Percentiles rank a stretch among this genome's conserved stretches.
These are phyloP conservation scores for Mycocentrospora acerina DNA, from an alignment of 2,329 filamentous ascomycete genomes.

Conservation along the genomic window DNA sequence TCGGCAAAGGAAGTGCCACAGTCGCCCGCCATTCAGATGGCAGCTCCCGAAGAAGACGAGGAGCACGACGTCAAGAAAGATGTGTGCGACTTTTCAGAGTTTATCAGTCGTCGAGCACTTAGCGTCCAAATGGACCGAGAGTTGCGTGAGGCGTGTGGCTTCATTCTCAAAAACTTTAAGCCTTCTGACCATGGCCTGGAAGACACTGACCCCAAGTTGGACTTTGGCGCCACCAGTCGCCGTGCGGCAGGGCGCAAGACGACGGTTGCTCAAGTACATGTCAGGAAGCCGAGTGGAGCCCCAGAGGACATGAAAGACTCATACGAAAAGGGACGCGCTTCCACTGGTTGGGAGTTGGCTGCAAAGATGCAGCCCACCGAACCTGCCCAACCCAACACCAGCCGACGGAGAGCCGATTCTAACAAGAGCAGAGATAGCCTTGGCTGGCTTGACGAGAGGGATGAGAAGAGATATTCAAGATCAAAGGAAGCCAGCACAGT, in stretches of 20 bases:
- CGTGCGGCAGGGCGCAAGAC: slow-evolving; percentile 15
- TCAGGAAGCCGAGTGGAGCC: slow-evolving; percentile 32
- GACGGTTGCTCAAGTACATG: slow-evolving; percentile 23
- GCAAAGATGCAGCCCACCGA: slow-evolving; percentile 16
- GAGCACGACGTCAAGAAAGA: slow-evolving; percentile 34
- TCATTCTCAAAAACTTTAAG: slow-evolving; percentile 46
- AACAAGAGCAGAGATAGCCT: slow-evolving; percentile 6
- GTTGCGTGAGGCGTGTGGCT: slow-evolving; percentile 49
- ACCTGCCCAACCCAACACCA: slow-evolving; percentile 34
- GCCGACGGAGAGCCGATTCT: slow-evolving; percentile 33
- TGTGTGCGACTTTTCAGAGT: slow-evolving; percentile 42
- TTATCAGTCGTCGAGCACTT: slow-evolving; percentile 48
- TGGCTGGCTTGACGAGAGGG: slow-evolving; percentile 20
- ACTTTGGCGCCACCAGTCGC: slow-evolving; percentile 32
- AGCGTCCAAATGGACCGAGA: slow-evolving; percentile 46
- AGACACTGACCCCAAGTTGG: slow-evolving; percentile 39
- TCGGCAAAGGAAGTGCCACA: slow-evolving; percentile 34
- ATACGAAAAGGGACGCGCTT: slow-evolving; percentile 23
- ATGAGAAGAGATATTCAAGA: slow-evolving; percentile 26
- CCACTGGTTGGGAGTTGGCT: slow-evolving; percentile 23
- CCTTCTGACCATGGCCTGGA: slow-evolving; percentile 41
- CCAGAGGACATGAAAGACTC: slow-evolving; percentile 30
- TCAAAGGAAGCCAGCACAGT: slow-evolving; percentile 15
- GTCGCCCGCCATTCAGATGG: slow-evolving; percentile 15
- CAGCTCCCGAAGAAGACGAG: slow-evolving; percentile 22